Percentiles rank a stretch among this genome's conserved stretches.
phyloP scores from a whole-genome alignment of 2,329 filamentous ascomycete genomes.

The Aspergillus brunneoviolaceus region DNA sequence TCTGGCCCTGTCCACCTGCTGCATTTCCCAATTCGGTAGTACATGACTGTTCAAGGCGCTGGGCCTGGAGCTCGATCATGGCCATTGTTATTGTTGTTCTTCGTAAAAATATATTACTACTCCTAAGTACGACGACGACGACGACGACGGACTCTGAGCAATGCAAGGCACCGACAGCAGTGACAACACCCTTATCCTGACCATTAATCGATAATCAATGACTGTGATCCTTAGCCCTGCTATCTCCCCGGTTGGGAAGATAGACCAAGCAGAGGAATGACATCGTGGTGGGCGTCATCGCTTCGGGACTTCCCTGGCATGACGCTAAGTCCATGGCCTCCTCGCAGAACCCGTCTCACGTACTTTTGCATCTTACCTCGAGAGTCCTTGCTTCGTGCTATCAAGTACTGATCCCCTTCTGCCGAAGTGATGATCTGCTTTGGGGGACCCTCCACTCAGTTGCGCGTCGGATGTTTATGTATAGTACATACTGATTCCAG shows the following conservation, averaged over 20 bases:
- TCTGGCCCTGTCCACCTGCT: neutral
- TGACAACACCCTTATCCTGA: neutral
- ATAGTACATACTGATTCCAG: constrained; percentile 12
- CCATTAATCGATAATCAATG: neutral
- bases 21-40: neutral
- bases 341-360: constrained; percentile 25
- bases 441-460: constrained; percentile 15
- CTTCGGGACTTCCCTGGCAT: neutral
- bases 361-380: constrained; percentile 10
- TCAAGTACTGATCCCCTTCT: constrained; percentile 19
- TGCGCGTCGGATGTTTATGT: constrained; percentile 24
- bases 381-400: constrained; percentile 36
- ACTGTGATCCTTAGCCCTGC: neutral
- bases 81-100: neutral
- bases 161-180: neutral
- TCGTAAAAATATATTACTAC: neutral
- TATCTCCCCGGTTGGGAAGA: neutral
- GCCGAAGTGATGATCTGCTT: constrained; percentile 22
- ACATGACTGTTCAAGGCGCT: neutral
- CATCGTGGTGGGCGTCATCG: constrained; percentile 1
- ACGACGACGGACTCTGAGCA: neutral
- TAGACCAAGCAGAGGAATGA: neutral
- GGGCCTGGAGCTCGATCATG: neutral
- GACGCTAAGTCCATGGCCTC: constrained; percentile 13
- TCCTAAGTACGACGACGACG: neutral